Evolutionary conservation across 768 basidiomycete species (phyloP), one percentile per base, ranked within the genome.

Genomic region (Exidia glandulosa): DNA sequence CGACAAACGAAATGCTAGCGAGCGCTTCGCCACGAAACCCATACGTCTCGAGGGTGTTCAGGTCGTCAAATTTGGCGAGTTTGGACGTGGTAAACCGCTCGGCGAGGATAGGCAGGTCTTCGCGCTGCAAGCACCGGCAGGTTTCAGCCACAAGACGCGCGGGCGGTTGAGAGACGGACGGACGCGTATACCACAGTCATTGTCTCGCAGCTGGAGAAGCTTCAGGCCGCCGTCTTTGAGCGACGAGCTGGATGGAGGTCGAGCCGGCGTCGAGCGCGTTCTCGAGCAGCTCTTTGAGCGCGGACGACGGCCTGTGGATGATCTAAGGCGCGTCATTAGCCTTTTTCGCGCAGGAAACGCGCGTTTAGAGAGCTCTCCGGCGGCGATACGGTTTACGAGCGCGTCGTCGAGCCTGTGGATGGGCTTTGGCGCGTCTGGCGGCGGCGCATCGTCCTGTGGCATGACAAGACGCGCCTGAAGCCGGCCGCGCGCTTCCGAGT

Each of bases 141-240:
- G 56, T 33, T 33, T 25, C n/a, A n/a, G n/a, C n/a, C n/a, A n/a
- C n/a, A n/a, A n/a, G n/a, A 54, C 41, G 29, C 33, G 29, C 32
- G 4, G 25, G 29, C 23, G 25, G 55, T 16, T 32, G 2, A 30
- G 10, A 12, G 10, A 23, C 10, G 30, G 23, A 74, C 86, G 68
- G 66, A 93, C 94, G 54, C 88, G 81, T 67, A 98, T 97, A 2
- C 95, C 96, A 72, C 84, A 90, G 0, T 95, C 95, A 69, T 99
- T 96, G 68, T 99, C 96, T 67, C 94, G 90, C 57, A 98, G 94
- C 72, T 96, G 92, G 36, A 98, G 79, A 16, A 94, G 75, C 70
- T 95, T 98, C 76, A 97, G 75, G 3, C 96, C 96, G 1, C 95
- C 96, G 63, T 99, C 95, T 72, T 96, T 97, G 65, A 94, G n/a